Base-by-base conservation (phyloP, 208 protist genomes). In the Trypanosoma boissoni region DNA sequence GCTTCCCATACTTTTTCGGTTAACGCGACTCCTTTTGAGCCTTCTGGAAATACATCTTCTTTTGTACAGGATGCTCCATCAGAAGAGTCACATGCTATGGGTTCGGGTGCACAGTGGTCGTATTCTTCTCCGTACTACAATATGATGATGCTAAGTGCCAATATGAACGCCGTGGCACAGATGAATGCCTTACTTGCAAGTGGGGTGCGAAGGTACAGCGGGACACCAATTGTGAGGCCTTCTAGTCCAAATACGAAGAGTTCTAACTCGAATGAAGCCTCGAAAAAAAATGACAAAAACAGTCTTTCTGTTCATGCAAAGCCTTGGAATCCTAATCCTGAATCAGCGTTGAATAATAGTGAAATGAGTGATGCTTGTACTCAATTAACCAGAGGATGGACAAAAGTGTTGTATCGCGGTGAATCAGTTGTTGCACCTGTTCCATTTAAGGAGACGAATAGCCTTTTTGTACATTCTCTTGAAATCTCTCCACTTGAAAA, bases 391-490 rank as follows among this genome's bases (percentile, higher is more conserved):
- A 57, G 58, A 31, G 60, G 29, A 2, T 66, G 50, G 50, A 31
- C 34, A 29, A 66, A 52, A 37, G 50, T 57, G 16, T 23, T 32
- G 23, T 66, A 66, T 31, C 36, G 49, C 8, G 60, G 60, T 34
- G 28, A 56, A 44, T 49, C 42, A 32, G 70, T 78, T 14, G 36
- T 63, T 20, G 57, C 72, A 9, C 82, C 82, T 21, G 64, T 71
- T 24, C 66, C 82, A 1, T 72, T 89, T 6, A 74, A 56, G 24
- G 72, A 80, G 23, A 56, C 53, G 44, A 70, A 32, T 53, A 85
- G 70, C 36, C 39, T 72, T 7, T 89, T 83, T 65, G 64, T 74
- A 2, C 82, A 89, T 54, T 81, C 75, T 2, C 64, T 76, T 48
- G 65, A 56, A 8, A 20, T 79, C 26, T 42, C 71, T 37, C 76